A percentile compares a stretch with the other conserved stretches of the same genome.
phyloP scores from a whole-genome alignment of 768 basidiomycete genomes.

The Leccinum olivaceopallidum region DNA sequence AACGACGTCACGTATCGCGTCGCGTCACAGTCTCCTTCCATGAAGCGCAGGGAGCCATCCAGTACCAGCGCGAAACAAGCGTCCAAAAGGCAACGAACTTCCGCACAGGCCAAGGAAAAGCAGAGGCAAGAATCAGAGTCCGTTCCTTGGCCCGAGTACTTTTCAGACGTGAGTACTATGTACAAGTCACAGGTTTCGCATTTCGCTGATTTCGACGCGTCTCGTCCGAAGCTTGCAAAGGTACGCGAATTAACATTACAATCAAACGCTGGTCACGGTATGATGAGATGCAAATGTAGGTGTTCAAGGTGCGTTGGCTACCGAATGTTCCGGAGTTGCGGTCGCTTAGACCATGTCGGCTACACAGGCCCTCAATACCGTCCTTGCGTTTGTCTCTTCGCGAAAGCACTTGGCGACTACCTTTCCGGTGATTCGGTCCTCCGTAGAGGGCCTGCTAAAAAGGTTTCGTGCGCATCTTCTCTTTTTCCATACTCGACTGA shows the following conservation, averaged over 20 bases:
- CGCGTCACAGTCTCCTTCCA: constrained; percentile 8
- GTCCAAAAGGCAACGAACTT: constrained; percentile 21
- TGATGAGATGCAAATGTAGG: constrained; percentile 25
- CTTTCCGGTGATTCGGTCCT: constrained; percentile 69
- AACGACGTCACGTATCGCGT: constrained; percentile 25
- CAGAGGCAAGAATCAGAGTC: constrained; percentile 10
- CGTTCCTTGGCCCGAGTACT: constrained; percentile 61
- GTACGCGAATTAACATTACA: constrained; percentile 31
- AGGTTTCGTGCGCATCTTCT: constrained; percentile 42
- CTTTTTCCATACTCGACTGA: not conserved
- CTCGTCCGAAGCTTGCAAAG: constrained; percentile 54
- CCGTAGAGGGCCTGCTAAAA: constrained; percentile 80
- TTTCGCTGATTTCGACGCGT: constrained; percentile 2
- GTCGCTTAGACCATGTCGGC: not conserved
- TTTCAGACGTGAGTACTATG: constrained; percentile 45
- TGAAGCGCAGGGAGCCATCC: constrained; percentile 18
- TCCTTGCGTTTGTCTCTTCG: constrained; percentile 83
- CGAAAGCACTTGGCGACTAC: constrained; percentile 80
- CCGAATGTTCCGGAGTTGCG: not conserved
- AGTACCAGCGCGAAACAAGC: not conserved
- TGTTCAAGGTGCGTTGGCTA: constrained; percentile 41
- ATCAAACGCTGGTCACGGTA: not conserved
- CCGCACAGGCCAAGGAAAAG: constrained; percentile 18
- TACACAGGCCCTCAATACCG: constrained; percentile 79
- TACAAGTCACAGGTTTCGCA: no score